Conservation (phyloP, 1,139 yeast genomes). For the Geotrichum phurueaensis region DNA sequence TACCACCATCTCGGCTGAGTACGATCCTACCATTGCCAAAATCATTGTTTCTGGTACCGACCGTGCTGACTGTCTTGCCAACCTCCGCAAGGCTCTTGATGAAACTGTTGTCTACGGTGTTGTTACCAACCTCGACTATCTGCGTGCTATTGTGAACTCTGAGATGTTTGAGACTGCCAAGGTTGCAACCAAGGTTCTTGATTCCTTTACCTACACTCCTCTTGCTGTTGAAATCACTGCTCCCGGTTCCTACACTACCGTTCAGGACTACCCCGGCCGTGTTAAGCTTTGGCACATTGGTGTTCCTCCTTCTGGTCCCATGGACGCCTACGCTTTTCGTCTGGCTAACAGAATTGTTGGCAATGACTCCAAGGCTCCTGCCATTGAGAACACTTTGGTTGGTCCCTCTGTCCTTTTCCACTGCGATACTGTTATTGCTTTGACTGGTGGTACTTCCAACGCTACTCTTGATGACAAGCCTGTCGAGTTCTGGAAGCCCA, state of each 20-base stretch:
- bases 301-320: constrained; percentile 98
- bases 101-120: constrained; percentile 88
- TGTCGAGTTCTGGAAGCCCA: constrained; percentile 66
- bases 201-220: constrained; percentile 73
- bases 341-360: constrained; percentile 88
- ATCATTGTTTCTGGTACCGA: constrained; percentile 90
- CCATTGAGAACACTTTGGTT: constrained; percentile 76
- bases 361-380: constrained; percentile 73
- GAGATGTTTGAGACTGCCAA: constrained; percentile 75
- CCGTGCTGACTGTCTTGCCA: constrained; percentile 72
- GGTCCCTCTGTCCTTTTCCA: constrained; percentile 88
- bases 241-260: constrained; percentile 94
- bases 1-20: constrained; percentile 83
- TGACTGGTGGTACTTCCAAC: constrained; percentile 76
- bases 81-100: constrained; percentile 71
- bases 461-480: constrained; percentile 58
- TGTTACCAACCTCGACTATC: constrained; percentile 81
- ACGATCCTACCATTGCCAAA: constrained; percentile 94
- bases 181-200: constrained; percentile 82
- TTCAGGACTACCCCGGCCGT: constrained; percentile 95
- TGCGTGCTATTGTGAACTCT: constrained; percentile 78
- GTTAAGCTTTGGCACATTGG: constrained; percentile 82
- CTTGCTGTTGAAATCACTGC: constrained; percentile 73
- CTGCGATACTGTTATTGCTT: constrained; percentile 65
- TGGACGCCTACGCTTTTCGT: constrained; percentile 89